These are phyloP conservation scores for Claviceps maximensis DNA, from an alignment of 2,329 filamentous ascomycete genomes.

Conservation along the genomic window DNA sequence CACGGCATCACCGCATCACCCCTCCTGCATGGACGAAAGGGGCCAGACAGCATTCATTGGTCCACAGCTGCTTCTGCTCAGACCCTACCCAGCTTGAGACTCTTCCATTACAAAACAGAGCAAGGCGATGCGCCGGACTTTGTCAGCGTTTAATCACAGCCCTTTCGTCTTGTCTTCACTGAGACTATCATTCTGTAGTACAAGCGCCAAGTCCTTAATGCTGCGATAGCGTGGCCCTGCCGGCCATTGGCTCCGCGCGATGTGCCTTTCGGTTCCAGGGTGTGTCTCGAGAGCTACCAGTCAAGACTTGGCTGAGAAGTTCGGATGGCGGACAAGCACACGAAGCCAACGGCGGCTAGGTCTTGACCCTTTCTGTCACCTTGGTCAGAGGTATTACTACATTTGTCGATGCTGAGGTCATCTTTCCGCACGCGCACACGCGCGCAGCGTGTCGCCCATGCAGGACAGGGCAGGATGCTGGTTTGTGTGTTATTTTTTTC, in stretches of 20 bases:
- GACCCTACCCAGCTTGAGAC: background rate
- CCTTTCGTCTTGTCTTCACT: background rate
- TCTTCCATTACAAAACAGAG: background rate
- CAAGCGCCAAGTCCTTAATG: background rate
- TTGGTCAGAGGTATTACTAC: background rate
- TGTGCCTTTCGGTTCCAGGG: constrained; percentile 5
- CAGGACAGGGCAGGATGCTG: background rate
- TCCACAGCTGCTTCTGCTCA: background rate
- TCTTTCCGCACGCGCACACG: background rate
- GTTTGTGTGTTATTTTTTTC: background rate
- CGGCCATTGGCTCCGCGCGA: constrained; percentile 2
- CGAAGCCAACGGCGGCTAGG: background rate
- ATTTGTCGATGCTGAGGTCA: background rate
- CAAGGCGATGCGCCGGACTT: background rate
- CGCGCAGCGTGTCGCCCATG: background rate
- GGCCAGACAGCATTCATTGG: constrained; percentile 1
- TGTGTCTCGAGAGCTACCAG: background rate
- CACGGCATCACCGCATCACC: background rate
- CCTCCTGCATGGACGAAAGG: background rate
- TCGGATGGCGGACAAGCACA: background rate
- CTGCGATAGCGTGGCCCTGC: background rate
- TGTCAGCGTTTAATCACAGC: background rate
- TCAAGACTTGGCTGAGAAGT: background rate
- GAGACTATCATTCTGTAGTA: background rate
- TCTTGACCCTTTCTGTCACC: background rate